These are phyloP conservation scores for Saturnispora ahearnii DNA, from an alignment of 805 yeast genomes.

Conservation along the genomic window DNA sequence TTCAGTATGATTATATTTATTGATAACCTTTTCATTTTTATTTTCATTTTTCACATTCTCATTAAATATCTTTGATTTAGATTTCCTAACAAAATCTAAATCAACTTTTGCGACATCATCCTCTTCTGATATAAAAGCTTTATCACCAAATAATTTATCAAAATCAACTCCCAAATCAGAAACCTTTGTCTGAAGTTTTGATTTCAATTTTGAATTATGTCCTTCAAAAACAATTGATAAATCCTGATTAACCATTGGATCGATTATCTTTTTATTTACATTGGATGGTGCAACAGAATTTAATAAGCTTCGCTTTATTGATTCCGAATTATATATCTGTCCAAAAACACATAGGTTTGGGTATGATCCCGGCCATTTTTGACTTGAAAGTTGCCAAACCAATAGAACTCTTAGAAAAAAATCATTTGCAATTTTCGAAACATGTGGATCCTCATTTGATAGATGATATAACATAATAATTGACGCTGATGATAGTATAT, in stretches of 20 bases:
- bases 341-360: conserved; percentile 47
- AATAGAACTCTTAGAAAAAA: conserved; percentile 18
- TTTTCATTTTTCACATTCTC: not conserved
- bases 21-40: not conserved
- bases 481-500: conserved; percentile 47
- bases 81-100: not conserved
- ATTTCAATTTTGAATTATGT: not conserved
- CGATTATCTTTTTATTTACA: not conserved
- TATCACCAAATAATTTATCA: conserved; percentile 20
- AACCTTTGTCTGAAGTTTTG: conserved; percentile 1
- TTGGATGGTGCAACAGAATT: conserved; percentile 9
- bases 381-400: conserved; percentile 33
- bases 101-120: conserved; percentile 13
- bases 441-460: conserved; percentile 20
- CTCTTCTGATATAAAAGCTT: conserved; percentile 17
- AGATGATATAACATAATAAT: conserved; percentile 65
- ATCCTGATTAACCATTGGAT: conserved; percentile 7
- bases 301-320: conserved; percentile 15
- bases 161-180: conserved; percentile 16
- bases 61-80: not conserved
- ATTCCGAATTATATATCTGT: conserved; percentile 29
- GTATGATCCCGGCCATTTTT: conserved; percentile 46
- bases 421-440: conserved; percentile 19
- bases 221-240: conserved; percentile 4
- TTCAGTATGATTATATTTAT: not conserved